Base-by-base conservation (phyloP, 2,329 filamentous ascomycete species). In the Nannizzia gypsea region DNA sequence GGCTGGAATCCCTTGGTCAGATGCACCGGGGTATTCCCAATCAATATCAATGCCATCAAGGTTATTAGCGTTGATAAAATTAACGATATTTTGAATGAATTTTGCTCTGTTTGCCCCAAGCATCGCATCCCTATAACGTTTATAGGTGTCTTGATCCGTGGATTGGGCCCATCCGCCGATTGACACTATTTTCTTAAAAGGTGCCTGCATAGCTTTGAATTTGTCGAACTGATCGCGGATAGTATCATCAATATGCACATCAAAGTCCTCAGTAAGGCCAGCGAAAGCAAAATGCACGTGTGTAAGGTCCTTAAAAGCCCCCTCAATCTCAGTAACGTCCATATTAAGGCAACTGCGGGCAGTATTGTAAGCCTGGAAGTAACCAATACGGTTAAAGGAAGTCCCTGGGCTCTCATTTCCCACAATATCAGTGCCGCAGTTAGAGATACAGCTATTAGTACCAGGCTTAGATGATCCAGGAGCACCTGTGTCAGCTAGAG, bases 101-200 rank as follows among this genome's bases (percentile, higher is more conserved):
- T 1, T 66, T 64, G 6, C 6, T 36, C n/a, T n/a, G n/a, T n/a
- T n/a, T n/a, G n/a, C n/a, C n/a, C n/a, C n/a, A n/a, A n/a, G n/a
- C 3, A 74, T 67, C 15, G 61, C 73, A 6, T 72, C 62, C 6
- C 75, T 67, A 59, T 77, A 71, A 38, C 76, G 72, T 15, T 59
- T 54, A 60, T 70, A 76, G 0, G 72, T 74, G 1, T 50, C 66
- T 0, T 72, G 68, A 1, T 68, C 66, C 0, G 76, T 76, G 2
- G 70, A 74, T 60, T 72, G 72, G 34, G 65, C 67, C 77, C 76
- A 77, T 38, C 76, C 76, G 17, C 76, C 75, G 59, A 78, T 70
- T 20, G 56, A 57, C 6, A 57, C 6, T 2, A 57, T 57, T 17
- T 40, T 36, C 36, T 57, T 57, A 4, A 57, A 34, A 9, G 20